Evolutionary conservation across 2,329 filamentous ascomycete species (phyloP), one percentile per base, ranked within the genome.

Genomic region (Cadophora sp.): DNA sequence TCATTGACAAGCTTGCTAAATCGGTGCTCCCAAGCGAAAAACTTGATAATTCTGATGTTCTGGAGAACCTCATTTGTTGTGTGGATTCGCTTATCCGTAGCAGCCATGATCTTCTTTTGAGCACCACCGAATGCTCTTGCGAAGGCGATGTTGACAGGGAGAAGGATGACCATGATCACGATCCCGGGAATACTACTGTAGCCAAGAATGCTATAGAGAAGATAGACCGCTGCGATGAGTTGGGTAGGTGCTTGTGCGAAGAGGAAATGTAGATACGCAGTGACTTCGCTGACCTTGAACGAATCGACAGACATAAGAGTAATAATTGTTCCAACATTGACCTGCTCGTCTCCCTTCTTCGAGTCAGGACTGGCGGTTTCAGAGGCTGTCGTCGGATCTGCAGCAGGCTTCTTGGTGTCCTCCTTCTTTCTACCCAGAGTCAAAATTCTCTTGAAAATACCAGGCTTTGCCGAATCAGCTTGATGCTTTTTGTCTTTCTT

Each of bases 261-360:
- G n/a, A 99, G 84, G 80, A 97, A 99, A 80, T 99, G 96, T 37
- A 99, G 83, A 78, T 99, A 99, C 0, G 95, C 92, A 46, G 93
- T 96, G 68, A 97, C 91, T 78, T 99, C 96, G 70, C 93, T 92
- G 65, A 99, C 93, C 82, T 99, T 99, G 88, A 98, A 98, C 59
- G 95, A 97, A 83, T 99, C 97, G 50, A 99, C 97, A 12, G 96
- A 97, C 96, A 99, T 99, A 73, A 99, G 84, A 79, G 98, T 99
- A 83, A 99, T 99, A 76, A 99, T 97, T n/a, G 96, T 97, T 71
- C 97, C 96, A 62, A 97, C 86, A 69, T 96, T 97, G 48, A 94
- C 95, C 81, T 97, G 93, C 67, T 91, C 87, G 70, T 93, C 90
- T 22, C 81, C 77, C 1, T 74, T 74, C 63, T 82, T 77, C 26